A percentile compares a stretch with the other conserved stretches of the same genome.
Evolutionary conservation across 352 stramenopile species (phyloP).

Genomic region (Globisporangium cystogenes): DNA sequence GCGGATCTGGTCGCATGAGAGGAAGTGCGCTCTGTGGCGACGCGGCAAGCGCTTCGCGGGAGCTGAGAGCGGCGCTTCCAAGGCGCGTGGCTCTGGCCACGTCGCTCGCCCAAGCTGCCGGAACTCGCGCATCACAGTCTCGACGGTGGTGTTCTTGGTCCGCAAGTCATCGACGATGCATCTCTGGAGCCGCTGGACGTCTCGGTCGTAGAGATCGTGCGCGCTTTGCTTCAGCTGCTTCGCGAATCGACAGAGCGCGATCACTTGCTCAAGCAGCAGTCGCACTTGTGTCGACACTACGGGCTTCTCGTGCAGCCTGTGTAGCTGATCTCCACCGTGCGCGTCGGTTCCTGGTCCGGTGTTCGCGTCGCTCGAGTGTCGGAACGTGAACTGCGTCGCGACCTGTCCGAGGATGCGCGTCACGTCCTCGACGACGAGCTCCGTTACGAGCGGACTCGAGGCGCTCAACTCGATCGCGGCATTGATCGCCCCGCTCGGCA

Average conservation of each 20-base stretch:
- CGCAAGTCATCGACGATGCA: conserved; percentile 22
- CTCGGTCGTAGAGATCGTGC: conserved; percentile 18
- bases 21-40: conserved; percentile 10
- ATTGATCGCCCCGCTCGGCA: conserved; percentile 21
- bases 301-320: conserved; percentile 18
- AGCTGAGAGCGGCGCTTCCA: neutral
- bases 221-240: conserved; percentile 19
- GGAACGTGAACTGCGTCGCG: conserved; percentile 27
- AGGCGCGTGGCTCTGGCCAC: conserved; percentile 16
- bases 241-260: conserved; percentile 30
- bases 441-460: conserved; percentile 2
- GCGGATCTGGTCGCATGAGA: conserved; percentile 9
- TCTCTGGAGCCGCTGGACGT: conserved; percentile 17
- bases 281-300: conserved; percentile 20
- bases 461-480: conserved; percentile 17
- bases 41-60: conserved; percentile 8
- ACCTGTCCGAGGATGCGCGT: conserved; percentile 26
- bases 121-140: conserved; percentile 18
- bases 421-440: conserved; percentile 28
- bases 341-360: neutral
- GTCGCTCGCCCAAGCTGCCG: conserved; percentile 3
- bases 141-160: conserved; percentile 29
- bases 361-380: conserved; percentile 16
- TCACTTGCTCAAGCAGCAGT: conserved; percentile 21
- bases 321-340: neutral